Evolutionary conservation across 805 yeast genomes (phyloP), one percentile per base, ranked within the genome.

Genomic region (Suhomyces vadensis): DNA sequence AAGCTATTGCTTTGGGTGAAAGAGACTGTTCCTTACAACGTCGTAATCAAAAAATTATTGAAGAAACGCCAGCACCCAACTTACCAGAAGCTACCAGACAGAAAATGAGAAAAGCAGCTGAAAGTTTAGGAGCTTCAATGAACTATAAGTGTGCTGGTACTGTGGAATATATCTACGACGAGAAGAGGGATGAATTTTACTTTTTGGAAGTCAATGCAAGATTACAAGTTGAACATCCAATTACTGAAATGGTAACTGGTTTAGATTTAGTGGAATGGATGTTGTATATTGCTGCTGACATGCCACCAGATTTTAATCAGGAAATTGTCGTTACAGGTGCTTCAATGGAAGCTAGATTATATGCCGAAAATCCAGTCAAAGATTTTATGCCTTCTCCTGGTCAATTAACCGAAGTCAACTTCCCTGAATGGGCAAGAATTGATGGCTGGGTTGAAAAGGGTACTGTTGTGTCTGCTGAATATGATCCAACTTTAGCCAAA

Each of bases 351-450:
- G 98, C 97, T 25, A 79, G 99, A 62, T 73, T 92, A 40, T 94
- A 94, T 55, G 97, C 99, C 27, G 99, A 92, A 67, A 92, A 94
- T 69, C 98, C 99, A 1, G 92, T 87, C 35, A 91, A 89, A 61
- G 96, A 85, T 52, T 92, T 92, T 67, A 78, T 84, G 76, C 99
- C 99, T 16, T 88, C 97, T 24, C 98, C 99, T 22, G 99, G 99
- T 51, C 95, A 86, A 64, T 71, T 92, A 46, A 83, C 89, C 8
- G 90, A 88, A 52, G 91, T 92, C 31, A 63, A 68, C 41, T 94
- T 91, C 75, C 98, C 99, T 2, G 65, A 71, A 17, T 86, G 91
- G 86, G 97, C 97, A 6, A 82, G 99, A 69, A 80, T 92, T 50
- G 99, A 92, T 61, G 85, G 94, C 10, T 94, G 99, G 98, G 92